Conservation (phyloP, 208 protist genomes). For the Trypanosoma rangeli region DNA sequence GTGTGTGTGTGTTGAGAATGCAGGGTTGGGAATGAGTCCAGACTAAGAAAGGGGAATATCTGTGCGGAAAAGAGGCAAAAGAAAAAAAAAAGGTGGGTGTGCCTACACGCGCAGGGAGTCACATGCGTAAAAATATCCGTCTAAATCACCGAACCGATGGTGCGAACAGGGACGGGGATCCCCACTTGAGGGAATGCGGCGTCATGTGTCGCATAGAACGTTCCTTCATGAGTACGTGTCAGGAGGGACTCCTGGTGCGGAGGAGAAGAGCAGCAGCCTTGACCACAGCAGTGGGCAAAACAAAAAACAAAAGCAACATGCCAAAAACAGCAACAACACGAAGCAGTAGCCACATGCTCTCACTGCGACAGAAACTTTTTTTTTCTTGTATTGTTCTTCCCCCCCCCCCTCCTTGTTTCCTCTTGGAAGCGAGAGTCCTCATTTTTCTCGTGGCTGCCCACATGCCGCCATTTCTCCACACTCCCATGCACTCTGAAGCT, state of each 20-base stretch:
- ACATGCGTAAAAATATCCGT: too few relatives aligned
- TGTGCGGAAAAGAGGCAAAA: background rate
- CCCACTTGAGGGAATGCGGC: background rate
- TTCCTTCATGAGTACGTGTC: background rate
- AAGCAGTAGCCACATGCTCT: too few relatives aligned
- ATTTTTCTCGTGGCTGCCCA: background rate
- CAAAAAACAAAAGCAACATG: too few relatives aligned
- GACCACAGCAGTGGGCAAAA: too few relatives aligned
- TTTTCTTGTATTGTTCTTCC: constrained; percentile 5
- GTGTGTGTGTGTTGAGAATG: background rate
- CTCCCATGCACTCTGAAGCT: too few relatives aligned
- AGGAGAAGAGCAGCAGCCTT: too few relatives aligned
- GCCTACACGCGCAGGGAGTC: too few relatives aligned
- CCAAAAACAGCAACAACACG: too few relatives aligned
- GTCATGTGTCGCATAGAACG: background rate
- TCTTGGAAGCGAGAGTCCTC: background rate
- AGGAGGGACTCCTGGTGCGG: background rate
- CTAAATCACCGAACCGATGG: too few relatives aligned
- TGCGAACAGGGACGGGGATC: background rate
- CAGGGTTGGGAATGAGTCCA: background rate
- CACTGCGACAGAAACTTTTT: background rate
- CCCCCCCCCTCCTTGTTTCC: background rate
- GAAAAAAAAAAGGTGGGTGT: background rate
- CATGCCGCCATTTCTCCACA: background rate
- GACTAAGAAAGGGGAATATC: background rate